phyloP scores from a whole-genome alignment of 768 basidiomycete genomes.

The Boletus sp. region DNA sequence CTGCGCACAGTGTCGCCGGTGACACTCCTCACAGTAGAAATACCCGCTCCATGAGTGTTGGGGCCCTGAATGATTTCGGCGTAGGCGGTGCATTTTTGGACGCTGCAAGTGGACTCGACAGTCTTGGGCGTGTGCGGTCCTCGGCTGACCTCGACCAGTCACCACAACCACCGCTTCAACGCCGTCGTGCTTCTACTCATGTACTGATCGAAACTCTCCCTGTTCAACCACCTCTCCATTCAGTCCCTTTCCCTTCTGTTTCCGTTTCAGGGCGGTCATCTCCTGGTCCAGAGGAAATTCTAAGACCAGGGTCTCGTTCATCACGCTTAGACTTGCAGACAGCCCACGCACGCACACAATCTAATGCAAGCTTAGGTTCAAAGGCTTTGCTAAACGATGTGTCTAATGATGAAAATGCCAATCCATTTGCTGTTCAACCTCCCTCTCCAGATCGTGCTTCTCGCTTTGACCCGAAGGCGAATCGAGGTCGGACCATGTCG shows the following conservation, averaged over 20 bases:
- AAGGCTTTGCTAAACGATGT: constrained; percentile 41
- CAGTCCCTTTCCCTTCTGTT: constrained; percentile 64
- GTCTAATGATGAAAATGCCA: constrained; percentile 32
- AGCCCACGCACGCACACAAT: constrained; percentile 46
- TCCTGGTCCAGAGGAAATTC: constrained; percentile 40
- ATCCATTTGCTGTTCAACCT: constrained; percentile 36
- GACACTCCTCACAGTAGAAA: constrained; percentile 41
- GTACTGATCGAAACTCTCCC: constrained; percentile 44
- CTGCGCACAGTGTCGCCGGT: constrained; percentile 43
- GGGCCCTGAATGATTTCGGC: constrained; percentile 55
- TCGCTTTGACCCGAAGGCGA: constrained; percentile 43
- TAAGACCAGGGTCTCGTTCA: constrained; percentile 35
- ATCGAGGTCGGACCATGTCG: constrained; percentile 39
- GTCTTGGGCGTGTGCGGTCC: constrained; percentile 51
- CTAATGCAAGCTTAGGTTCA: constrained; percentile 52
- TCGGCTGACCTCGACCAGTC: constrained; percentile 53
- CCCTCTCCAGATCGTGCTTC: constrained; percentile 41
- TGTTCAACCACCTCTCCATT: constrained; percentile 40
- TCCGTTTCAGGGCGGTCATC: constrained; percentile 50
- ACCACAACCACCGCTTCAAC: constrained; percentile 40
- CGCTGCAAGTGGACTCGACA: constrained; percentile 29
- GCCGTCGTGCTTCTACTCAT: constrained; percentile 53
- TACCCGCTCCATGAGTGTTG: constrained; percentile 65
- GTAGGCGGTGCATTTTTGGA: constrained; percentile 48
- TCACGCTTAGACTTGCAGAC: constrained; percentile 33